Evolutionary conservation across 768 basidiomycete genomes (phyloP), one percentile per base, ranked within the genome.

Genomic region (Collybia mongolica): DNA sequence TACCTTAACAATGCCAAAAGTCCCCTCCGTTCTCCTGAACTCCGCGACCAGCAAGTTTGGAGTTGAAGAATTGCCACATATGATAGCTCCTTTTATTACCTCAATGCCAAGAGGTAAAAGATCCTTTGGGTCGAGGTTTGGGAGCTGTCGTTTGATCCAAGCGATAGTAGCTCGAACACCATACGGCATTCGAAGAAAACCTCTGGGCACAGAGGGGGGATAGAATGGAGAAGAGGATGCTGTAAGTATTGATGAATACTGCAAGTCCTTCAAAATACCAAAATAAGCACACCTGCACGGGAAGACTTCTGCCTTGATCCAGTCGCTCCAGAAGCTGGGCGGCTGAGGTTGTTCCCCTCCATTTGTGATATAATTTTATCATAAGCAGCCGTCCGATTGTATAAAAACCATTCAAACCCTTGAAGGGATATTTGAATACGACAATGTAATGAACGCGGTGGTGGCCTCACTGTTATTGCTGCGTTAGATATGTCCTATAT

Each of bases 341-440:
- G 70, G 48, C 58, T 65, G 12, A 59, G 53, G 42, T 58, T 60
- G 62, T 72, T 71, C 18, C 65, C 69, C 51, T 81, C 79, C 77
- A 94, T 83, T 60, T 88, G 82, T 9, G 87, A 78, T 17, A 96
- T 70, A 46, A 98, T 93, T 46, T 82, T 78, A 61, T 98, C 93
- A 67, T 88, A 98, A 3, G 93, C 85, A 3, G 90, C 81, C 2
- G 92, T 95, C 42, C 84, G 76, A 68, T 98, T 98, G 68, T 91
- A 97, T 37, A 98, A 59, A 65, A 92, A 92, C 86, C 91, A 94
- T 65, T 98, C 94, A 39, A 94, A 75, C 15, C 96, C 96, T 57
- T 95, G 83, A 2, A 90, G 59, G 6, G 84, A 84, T 23, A 94
- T 62, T 48, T 90, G 85, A 24, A 98, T 81, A 35, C 96, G 86